Evolutionary conservation across 1,139 yeast genomes (phyloP), one percentile per base, ranked within the genome.

Genomic region (Arxiozyma slooffiae): DNA sequence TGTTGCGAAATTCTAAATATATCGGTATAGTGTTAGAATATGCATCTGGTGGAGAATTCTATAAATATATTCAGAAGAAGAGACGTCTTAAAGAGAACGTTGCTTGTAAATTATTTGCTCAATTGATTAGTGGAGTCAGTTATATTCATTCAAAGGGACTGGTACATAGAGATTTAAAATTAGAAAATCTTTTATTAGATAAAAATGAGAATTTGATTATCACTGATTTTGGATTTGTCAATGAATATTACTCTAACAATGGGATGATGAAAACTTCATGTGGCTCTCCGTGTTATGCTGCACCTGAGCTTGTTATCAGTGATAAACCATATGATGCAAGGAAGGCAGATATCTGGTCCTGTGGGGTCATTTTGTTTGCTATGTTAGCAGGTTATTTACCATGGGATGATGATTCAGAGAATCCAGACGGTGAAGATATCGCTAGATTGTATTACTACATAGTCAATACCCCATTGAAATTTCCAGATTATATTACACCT

Each of bases 261-360:
- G 96, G 88, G 65, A 72, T 88, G 51, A 92, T 92, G 98, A 83
- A 84, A 66, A 94, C 99, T 0, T 82, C 94, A 49, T 92, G 99
- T 69, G 99, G 99, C 1, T 87, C 96, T 14, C 98, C 98, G 1
- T 90, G 98, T 68, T 92, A 92, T 68, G 98, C 98, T 0, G 98
- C 98, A 4, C 98, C 98, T 0, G 98, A 92, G 67, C 73, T 92
- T 53, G 98, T 92, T 4, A 82, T 89, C 42, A 82, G 92, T 17
- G 88, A 82, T 60, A 76, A 81, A 51, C 90, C 92, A 23, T 92
- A 92, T 67, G 90, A 87, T 60, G 97, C 96, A 16, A 79, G 89
- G 57, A 89, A 88, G 67, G 97, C 88, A 24, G 98, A 92, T 68
- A 85, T 90, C 44, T 92, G 98, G 98, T 88, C 97, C 1, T 80